Evolutionary conservation across 257 asterid genomes (phyloP).

Genomic region (Solanum clarkiae): DNA sequence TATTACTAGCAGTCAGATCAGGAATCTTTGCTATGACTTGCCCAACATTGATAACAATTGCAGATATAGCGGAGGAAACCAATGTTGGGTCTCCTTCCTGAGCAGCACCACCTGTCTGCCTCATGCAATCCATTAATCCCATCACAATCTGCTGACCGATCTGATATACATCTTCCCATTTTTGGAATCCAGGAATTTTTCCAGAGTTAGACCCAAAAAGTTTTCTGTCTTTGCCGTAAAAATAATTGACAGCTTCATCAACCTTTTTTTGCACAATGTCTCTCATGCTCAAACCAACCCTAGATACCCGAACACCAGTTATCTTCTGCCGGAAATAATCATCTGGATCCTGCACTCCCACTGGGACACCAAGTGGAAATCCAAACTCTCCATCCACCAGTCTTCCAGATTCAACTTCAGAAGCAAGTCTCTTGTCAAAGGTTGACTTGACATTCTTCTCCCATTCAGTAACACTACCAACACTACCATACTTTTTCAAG

Average conservation of each 20-base stretch:
- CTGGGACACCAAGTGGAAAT: constrained; percentile 82
- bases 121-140: constrained; percentile 95
- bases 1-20: constrained; percentile 39
- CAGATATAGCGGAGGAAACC: constrained; percentile 92
- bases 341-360: constrained; percentile 91
- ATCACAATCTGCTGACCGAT: constrained; percentile 72
- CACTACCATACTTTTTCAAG: constrained; percentile 56
- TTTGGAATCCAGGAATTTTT: constrained; percentile 48
- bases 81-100: constrained; percentile 98
- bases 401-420: constrained; percentile 80
- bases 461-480: constrained; percentile 76
- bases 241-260: constrained; percentile 61
- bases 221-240: constrained; percentile 68
- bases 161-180: constrained; percentile 61
- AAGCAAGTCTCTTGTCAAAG: constrained; percentile 64
- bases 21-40: constrained; percentile 68
- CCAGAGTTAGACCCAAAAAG: constrained; percentile 39
- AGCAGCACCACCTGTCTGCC: constrained; percentile 99
- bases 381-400: constrained; percentile 68
- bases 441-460: constrained; percentile 67
- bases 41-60: constrained; percentile 67
- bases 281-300: constrained; percentile 85
- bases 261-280: constrained; percentile 74
- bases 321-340: constrained; percentile 91
- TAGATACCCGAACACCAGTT: constrained; percentile 58